phyloP scores from a whole-genome alignment of 805 yeast species.

The Candida golubevii region DNA sequence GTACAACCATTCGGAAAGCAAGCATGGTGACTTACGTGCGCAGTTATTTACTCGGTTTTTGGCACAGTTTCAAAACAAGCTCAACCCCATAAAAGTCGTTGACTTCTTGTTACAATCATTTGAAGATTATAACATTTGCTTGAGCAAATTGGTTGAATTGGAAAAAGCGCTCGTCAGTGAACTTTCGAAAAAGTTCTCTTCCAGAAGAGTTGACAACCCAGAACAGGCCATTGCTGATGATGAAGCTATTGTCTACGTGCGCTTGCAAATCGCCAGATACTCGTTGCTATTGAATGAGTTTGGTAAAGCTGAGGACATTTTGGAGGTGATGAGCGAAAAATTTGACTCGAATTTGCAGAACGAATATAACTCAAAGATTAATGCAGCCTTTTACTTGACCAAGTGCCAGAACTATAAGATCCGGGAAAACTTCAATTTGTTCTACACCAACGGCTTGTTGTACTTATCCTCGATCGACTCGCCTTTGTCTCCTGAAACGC shows the following conservation, averaged over 20 bases:
- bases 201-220: slow-evolving; percentile 22
- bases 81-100: slow-evolving; percentile 76
- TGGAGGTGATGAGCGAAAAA: slow-evolving; percentile 56
- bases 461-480: slow-evolving; percentile 69
- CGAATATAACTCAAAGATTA: slow-evolving; percentile 49
- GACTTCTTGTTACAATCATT: slow-evolving; percentile 62
- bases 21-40: slow-evolving; percentile 45
- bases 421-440: slow-evolving; percentile 73
- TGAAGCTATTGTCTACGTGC: slow-evolving; percentile 47
- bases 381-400: slow-evolving; percentile 79
- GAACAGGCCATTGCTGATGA: slow-evolving; percentile 41
- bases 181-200: slow-evolving; percentile 25
- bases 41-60: slow-evolving; percentile 72
- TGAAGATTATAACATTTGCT: slow-evolving; percentile 24
- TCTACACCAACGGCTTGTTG: slow-evolving; percentile 75
- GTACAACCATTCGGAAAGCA: slow-evolving; percentile 51
- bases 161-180: slow-evolving; percentile 23
- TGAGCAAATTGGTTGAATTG: slow-evolving; percentile 35
- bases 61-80: slow-evolving; percentile 56
- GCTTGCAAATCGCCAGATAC: slow-evolving; percentile 69
- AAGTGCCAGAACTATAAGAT: slow-evolving; percentile 71
- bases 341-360: slow-evolving; percentile 44
- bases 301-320: slow-evolving; percentile 58
- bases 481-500: slow-evolving; percentile 36
- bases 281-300: slow-evolving; percentile 51